Percentiles rank a stretch among this genome's conserved stretches.
Evolutionary conservation across 176 grass and related monocot genomes (phyloP).

Genomic region (Oryza punctata): DNA sequence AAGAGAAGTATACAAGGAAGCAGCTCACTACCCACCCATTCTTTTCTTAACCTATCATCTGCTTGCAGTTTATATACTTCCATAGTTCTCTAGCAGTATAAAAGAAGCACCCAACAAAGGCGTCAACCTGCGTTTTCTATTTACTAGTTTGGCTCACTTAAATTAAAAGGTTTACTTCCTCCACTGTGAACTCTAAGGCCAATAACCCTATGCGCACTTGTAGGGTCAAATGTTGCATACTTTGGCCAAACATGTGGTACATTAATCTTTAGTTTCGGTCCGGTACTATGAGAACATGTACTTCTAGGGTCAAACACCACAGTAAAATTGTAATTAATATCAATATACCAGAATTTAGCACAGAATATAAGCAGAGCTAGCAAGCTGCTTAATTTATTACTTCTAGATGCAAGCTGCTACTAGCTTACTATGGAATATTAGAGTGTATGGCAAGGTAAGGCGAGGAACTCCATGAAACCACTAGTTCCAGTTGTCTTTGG

Average conservation of each 20-base stretch:
- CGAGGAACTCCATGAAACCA: constrained; percentile 14
- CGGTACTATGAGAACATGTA: neutral
- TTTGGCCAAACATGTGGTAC: neutral
- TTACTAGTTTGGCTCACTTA: constrained; percentile 13
- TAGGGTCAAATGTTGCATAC: neutral
- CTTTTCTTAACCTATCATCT: constrained; percentile 36
- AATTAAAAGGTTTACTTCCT: neutral
- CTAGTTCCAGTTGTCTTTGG: constrained; percentile 16
- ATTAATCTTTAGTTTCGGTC: constrained; percentile 2
- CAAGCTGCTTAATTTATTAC: neutral
- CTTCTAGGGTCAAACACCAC: constrained; percentile 5
- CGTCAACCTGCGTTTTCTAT: neutral
- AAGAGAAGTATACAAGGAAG: constrained; percentile 21
- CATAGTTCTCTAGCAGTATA: constrained; percentile 20
- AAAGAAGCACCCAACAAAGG: constrained; percentile 22
- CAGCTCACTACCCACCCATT: constrained; percentile 1
- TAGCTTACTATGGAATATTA: neutral
- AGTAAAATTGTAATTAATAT: neutral
- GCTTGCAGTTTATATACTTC: constrained; percentile 29
- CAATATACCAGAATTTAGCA: neutral
- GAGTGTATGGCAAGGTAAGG: neutral
- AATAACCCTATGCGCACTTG: neutral
- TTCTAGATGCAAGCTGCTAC: neutral
- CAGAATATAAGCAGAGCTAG: too few relatives aligned
- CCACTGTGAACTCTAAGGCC: constrained; percentile 4